phyloP scores from a whole-genome alignment of 2,329 filamentous ascomycete species.

The Malbranchea zuffiana region DNA sequence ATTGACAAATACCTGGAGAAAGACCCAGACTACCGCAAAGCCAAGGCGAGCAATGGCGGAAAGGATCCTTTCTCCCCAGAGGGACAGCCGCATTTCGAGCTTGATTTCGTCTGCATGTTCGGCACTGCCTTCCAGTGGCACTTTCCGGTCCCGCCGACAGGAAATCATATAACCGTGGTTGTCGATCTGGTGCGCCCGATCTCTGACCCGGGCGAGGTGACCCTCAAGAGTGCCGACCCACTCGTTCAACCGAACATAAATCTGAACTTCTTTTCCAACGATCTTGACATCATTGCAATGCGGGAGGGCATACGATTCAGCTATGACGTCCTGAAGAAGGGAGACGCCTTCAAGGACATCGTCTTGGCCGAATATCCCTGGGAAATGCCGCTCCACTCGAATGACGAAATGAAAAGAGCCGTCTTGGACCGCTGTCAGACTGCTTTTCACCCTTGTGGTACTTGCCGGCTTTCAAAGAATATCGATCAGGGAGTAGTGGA shows the following conservation, averaged over 20 bases:
- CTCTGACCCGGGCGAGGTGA: conserved; percentile 36
- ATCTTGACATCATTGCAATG: conserved; percentile 38
- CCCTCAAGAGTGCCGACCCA: conserved; percentile 31
- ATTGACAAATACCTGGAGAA: conserved; percentile 45
- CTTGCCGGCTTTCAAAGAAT: conserved; percentile 41
- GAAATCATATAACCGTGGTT: conserved; percentile 48
- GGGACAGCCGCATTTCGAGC: conserved; percentile 51
- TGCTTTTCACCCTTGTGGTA: conserved; percentile 50
- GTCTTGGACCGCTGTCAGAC: conserved; percentile 52
- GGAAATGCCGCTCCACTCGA: conserved; percentile 46
- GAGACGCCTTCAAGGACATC: conserved; percentile 43
- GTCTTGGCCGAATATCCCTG: conserved; percentile 44
- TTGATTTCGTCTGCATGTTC: conserved; percentile 53
- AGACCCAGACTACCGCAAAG: conserved; percentile 38
- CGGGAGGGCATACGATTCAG: conserved; percentile 46
- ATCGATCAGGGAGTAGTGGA: conserved; percentile 46
- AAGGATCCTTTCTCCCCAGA: conserved; percentile 45
- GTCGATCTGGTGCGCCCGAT: conserved; percentile 41
- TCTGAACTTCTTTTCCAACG: conserved; percentile 31
- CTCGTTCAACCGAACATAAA: conserved; percentile 34
- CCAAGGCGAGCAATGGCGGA: conserved; percentile 32
- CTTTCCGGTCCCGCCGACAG: conserved; percentile 33
- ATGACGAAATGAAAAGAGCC: conserved; percentile 46
- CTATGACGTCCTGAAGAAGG: conserved; percentile 46
- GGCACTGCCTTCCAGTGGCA: conserved; percentile 43